Base-by-base conservation (phyloP, 495 filamentous ascomycete species). In the Oidiodendron maius region DNA sequence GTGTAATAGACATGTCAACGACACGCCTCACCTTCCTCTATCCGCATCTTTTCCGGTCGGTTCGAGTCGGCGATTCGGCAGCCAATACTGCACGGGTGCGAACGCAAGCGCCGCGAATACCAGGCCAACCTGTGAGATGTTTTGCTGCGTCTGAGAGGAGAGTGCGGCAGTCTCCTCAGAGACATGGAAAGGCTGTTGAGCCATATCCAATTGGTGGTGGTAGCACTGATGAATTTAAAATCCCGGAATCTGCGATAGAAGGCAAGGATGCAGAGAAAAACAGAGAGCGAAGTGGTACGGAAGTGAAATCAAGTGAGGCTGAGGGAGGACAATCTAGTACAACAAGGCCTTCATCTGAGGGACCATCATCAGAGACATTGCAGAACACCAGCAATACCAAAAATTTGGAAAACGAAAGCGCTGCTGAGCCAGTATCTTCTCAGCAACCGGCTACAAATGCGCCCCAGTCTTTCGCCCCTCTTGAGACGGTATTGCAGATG, bases 1-100 rank as follows among this genome's bases (percentile, higher is more conserved):
- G 5, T n/a, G n/a, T n/a, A n/a, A 15, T 35, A 51, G 62, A 52
- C 52, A 91, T 91, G 87, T 77, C 83, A 41, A 71, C 77, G 9
- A 70, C 71, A 40, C 72, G 86, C 56, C 71, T 91, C 25, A 80
- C 79, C 3, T 89, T 90, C 57, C 73, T 90, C 13, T 90, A 89
- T 56, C 84, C 86, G 28, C 78, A 84, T 53, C 65, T 87, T 39
- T 83, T 81, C 66, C 60, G 40, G 36, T 40, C 66, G 39, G 25
- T 58, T 4, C 48, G 58, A 22, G 21, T 50, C 18, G 21, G 48
- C 24, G 55, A 61, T 42, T 22, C 52, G 6, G 48, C 35, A 12
- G n/a, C 41, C 6, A 44, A 46, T 21, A 48, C 26, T 15, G 18
- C 34, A 44, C 32, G 53, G 26, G 40, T 51, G 38, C 46, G 58